A percentile compares a stretch with the other conserved stretches of the same genome.
Evolutionary conservation across 2,329 filamentous ascomycete genomes (phyloP).

Genomic region (Raffaelea arxii): DNA sequence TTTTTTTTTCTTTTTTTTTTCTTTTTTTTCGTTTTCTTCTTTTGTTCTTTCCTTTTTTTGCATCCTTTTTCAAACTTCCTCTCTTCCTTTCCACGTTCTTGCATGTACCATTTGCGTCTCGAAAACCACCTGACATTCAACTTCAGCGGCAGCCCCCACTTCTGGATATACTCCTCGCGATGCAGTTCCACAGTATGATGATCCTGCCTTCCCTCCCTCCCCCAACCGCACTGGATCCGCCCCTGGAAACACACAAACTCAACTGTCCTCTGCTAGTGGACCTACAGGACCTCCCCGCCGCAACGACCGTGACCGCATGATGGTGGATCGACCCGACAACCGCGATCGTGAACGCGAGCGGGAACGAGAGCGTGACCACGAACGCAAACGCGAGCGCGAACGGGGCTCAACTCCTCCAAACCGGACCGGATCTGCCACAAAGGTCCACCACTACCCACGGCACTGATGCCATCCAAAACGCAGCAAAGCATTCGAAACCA

Average conservation of each 20-base stretch:
- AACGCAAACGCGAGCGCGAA: conserved; percentile 7
- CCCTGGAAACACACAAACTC: conserved; percentile 9
- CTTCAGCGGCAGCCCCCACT: no score
- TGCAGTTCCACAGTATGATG: conserved; percentile 37
- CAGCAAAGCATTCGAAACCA: no score
- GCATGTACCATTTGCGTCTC: no score
- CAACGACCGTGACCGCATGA: conserved; percentile 6
- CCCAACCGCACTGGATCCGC: conserved; percentile 9
- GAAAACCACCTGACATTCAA: background rate
- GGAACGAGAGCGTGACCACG: conserved; percentile 5
- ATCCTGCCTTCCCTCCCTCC: conserved; percentile 9
- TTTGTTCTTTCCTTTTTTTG: background rate
- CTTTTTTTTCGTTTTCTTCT: background rate
- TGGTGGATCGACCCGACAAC: conserved; percentile 8
- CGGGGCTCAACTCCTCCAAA: conserved; percentile 11
- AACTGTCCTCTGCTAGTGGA: conserved; percentile 12
- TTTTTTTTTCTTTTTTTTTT: background rate
- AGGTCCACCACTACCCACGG: conserved; percentile 6
- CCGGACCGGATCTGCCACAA: conserved; percentile 8
- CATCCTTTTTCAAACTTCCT: conserved; percentile 24
- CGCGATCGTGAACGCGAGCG: conserved; percentile 4
- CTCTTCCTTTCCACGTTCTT: no score
- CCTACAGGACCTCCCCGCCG: conserved; percentile 4
- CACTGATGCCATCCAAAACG: conserved; percentile 6
- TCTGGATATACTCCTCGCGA: no score